phyloP scores from a whole-genome alignment of 2,329 filamentous ascomycete genomes.

The Cercospora citrullina region DNA sequence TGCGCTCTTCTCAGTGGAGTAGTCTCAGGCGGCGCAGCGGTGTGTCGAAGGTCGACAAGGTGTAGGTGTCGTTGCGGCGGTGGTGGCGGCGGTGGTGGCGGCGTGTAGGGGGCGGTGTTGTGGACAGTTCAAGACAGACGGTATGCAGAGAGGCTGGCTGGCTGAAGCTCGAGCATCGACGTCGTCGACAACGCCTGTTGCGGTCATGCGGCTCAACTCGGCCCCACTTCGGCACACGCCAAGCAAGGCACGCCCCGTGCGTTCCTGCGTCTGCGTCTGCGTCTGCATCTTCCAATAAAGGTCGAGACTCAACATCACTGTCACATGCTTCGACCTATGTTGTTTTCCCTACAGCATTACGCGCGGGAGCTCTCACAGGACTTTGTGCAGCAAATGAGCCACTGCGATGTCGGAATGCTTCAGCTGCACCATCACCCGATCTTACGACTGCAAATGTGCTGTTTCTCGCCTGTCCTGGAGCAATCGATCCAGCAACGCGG shows the following conservation, averaged over 20 bases:
- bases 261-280: conserved; percentile 1
- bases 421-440: background rate
- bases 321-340: background rate
- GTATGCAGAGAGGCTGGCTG: background rate
- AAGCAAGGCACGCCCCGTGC: background rate
- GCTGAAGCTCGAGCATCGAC: background rate
- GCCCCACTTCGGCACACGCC: background rate
- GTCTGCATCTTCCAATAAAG: background rate
- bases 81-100: background rate
- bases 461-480: background rate
- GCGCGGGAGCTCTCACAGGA: background rate
- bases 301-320: background rate
- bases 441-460: background rate
- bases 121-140: background rate
- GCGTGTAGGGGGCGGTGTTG: background rate
- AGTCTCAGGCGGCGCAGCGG: background rate
- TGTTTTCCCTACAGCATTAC: background rate
- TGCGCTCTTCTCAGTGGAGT: background rate
- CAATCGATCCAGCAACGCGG: background rate
- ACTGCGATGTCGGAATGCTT: background rate
- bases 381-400: background rate
- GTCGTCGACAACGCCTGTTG: background rate
- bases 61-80: background rate
- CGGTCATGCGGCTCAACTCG: conserved; percentile 5
- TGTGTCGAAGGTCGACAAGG: background rate